phyloP scores from a whole-genome alignment of 257 asterid species.

The Prunella vulgaris region DNA sequence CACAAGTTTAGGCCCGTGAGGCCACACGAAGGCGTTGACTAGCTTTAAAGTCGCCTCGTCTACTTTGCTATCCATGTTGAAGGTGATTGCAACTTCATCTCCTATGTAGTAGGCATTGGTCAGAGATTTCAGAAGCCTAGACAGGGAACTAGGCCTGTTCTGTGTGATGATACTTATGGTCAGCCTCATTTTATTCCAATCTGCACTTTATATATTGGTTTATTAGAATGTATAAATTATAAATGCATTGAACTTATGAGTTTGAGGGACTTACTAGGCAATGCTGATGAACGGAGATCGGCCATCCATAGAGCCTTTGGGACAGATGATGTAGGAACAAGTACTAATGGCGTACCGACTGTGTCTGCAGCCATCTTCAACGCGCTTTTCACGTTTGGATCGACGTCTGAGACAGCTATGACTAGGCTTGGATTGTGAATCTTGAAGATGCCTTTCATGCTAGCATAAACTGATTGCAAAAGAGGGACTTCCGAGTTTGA shows the following conservation, averaged over 20 bases:
- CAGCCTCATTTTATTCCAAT: slow-evolving; percentile 81
- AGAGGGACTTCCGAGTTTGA: slow-evolving; percentile 78
- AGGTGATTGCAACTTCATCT: slow-evolving; percentile 66
- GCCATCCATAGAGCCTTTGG: slow-evolving; percentile 87
- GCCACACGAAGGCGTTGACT: slow-evolving; percentile 71
- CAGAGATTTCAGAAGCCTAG: slow-evolving; percentile 76
- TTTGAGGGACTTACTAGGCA: slow-evolving; percentile 56
- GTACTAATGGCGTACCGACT: slow-evolving; percentile 47
- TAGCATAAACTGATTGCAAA: slow-evolving; percentile 69
- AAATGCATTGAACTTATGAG: no score
- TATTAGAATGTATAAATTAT: no score
- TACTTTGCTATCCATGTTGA: slow-evolving; percentile 91
- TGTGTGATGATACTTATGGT: slow-evolving; percentile 82
- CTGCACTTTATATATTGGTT: slow-evolving; percentile 31
- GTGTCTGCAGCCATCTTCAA: slow-evolving; percentile 67
- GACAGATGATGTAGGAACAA: slow-evolving; percentile 59
- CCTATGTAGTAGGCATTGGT: slow-evolving; percentile 70
- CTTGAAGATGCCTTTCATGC: slow-evolving; percentile 84
- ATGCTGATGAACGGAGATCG: slow-evolving; percentile 76
- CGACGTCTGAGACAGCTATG: slow-evolving; percentile 55
- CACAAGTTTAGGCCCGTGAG: slow-evolving; percentile 71
- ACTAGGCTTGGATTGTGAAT: slow-evolving; percentile 87
- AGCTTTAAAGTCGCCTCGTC: slow-evolving; percentile 68
- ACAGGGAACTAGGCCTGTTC: slow-evolving; percentile 57
- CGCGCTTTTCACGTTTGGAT: slow-evolving; percentile 64